Evolutionary conservation across 2,329 filamentous ascomycete species (phyloP).

Genomic region (Penicillium sp.): DNA sequence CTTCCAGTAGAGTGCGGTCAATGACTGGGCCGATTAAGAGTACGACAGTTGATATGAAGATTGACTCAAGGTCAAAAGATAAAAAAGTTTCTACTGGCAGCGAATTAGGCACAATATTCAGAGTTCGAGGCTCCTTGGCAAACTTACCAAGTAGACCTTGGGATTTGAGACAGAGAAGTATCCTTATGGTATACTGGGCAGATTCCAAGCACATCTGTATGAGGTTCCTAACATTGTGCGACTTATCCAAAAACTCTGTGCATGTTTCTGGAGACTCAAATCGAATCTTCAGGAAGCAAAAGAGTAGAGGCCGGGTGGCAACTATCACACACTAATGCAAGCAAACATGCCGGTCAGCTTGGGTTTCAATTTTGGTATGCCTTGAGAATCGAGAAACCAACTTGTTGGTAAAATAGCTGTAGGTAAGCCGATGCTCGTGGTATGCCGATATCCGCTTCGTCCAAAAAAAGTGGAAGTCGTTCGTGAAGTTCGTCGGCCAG

Average conservation of each 20-base stretch:
- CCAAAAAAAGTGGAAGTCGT: neutral
- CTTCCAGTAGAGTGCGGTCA: neutral
- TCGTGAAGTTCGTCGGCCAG: neutral
- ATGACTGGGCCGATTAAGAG: constrained; percentile 13
- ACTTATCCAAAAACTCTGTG: neutral
- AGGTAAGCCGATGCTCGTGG: neutral
- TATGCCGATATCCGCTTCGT: neutral
- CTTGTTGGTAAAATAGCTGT: neutral
- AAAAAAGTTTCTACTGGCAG: neutral
- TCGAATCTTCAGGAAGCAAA: neutral
- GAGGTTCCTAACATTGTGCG: neutral
- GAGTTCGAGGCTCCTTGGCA: neutral
- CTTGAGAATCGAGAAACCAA: neutral
- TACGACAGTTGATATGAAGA: constrained; percentile 20
- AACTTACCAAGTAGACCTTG: neutral
- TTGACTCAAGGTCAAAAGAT: constrained; percentile 20
- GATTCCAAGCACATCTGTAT: neutral
- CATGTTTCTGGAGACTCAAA: neutral
- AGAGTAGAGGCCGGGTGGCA: neutral
- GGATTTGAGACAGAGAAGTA: neutral
- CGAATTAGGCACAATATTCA: neutral
- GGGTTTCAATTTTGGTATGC: no score
- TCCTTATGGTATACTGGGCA: neutral
- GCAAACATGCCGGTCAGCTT: neutral
- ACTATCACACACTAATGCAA: neutral